Evolutionary conservation across 2,329 filamentous ascomycete genomes (phyloP).

Genomic region (Exophiala dermatitidis): DNA sequence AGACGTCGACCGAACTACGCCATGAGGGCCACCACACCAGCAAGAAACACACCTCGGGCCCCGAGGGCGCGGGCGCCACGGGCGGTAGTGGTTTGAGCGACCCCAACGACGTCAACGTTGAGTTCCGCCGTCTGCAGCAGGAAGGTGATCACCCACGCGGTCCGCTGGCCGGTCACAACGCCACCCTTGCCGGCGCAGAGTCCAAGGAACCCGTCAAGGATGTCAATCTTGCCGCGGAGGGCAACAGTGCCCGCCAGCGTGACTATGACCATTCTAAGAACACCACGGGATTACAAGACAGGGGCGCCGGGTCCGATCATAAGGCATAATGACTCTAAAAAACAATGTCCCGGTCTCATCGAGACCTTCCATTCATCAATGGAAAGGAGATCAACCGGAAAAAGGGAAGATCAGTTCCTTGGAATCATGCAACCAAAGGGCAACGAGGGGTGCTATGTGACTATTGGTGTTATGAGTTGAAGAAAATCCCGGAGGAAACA

Average conservation of each 20-base stretch:
- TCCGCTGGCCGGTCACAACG: slow-evolving; percentile 17
- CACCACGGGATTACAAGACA: slow-evolving; percentile 6
- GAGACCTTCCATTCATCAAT: too few relatives aligned
- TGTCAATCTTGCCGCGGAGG: slow-evolving; percentile 15
- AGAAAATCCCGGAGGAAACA: too few relatives aligned
- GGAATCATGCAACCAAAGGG: too few relatives aligned
- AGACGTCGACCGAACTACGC: slow-evolving; percentile 42
- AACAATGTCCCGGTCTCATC: neutral
- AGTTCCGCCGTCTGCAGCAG: slow-evolving; percentile 15
- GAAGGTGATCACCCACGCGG: slow-evolving; percentile 11
- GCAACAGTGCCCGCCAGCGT: slow-evolving; percentile 3
- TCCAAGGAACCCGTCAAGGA: slow-evolving; percentile 9
- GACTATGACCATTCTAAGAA: slow-evolving; percentile 1
- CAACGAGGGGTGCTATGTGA: too few relatives aligned
- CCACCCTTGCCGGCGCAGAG: slow-evolving; percentile 16
- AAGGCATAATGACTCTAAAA: neutral
- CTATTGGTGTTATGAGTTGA: too few relatives aligned
- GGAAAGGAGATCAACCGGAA: too few relatives aligned
- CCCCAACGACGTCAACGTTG: slow-evolving; percentile 9
- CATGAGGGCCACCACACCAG: slow-evolving; percentile 41
- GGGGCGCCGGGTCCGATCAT: slow-evolving; percentile 8
- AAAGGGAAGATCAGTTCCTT: too few relatives aligned
- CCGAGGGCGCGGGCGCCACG: slow-evolving; percentile 38
- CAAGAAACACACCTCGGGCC: slow-evolving; percentile 38
- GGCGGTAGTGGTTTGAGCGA: slow-evolving; percentile 15